Evolutionary conservation across 2,329 filamentous ascomycete species (phyloP), one percentile per base, ranked within the genome.

Genomic region (Boeremia lycopersici): DNA sequence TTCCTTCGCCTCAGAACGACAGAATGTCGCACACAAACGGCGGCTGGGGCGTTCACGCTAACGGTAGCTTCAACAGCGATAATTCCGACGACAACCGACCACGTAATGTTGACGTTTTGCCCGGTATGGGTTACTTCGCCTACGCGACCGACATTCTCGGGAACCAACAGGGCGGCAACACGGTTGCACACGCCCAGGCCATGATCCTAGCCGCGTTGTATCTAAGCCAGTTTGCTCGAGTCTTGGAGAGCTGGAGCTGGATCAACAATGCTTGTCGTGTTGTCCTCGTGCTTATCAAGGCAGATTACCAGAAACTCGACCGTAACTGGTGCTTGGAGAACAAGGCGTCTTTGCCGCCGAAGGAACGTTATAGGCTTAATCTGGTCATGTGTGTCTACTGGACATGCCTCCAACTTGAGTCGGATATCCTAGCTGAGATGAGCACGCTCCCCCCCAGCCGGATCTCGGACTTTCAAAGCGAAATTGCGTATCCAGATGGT

Each of bases 321-420:
- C 67, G 68, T 35, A 47, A 63, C 43, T 57, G 57, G 53, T 60
- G 69, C 38, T 48, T 62, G 13, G 56, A 56, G 25, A 62, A 60
- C 25, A 59, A 53, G 39, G 48, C 47, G 26, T 41, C 53, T 17
- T 33, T 61, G 46, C 51, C 64, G 4, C 47, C 61, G 2, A 69
- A 70, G 48, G 70, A 73, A 47, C 58, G 62, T 2, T 72, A 73
- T 46, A 60, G 69, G 38, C 55, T 72, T 29, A 79, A 79, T 41
- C 62, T 80, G 36, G 76, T 80, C 23, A 74, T 79, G 51, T 70
- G 96, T 64, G 89, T 91, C 0, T 97, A 93, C 67, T 98, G 93
- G 93, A 95, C 93, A 7, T 96, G 91, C 71, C 79, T 97, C 59
- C 93, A 98, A 69, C 81, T 98, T 10, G 93, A 98, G 75, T 96